Percentiles rank a stretch among this genome's conserved stretches.
Conservation (phyloP, 257 asterid species). For the Fraxinus anomala region DNA sequence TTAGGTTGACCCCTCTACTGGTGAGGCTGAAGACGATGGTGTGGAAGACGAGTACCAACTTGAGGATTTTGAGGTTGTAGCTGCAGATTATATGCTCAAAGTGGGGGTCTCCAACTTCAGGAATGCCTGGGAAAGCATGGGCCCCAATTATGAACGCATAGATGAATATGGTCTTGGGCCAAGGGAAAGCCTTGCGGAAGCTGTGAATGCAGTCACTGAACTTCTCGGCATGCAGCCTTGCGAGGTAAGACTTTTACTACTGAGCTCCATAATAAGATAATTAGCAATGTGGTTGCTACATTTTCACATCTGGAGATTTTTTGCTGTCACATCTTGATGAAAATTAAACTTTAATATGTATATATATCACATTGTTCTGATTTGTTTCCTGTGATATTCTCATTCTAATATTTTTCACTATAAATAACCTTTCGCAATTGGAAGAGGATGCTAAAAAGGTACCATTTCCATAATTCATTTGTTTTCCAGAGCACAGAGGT, state of each 20-base stretch:
- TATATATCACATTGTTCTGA: neutral
- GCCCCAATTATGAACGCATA: conserved; percentile 64
- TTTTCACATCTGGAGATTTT: neutral
- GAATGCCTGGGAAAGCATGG: conserved; percentile 97
- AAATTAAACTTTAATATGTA: too few species aligned
- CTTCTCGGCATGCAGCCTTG: conserved; percentile 99
- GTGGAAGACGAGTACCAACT: conserved; percentile 98
- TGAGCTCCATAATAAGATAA: neutral
- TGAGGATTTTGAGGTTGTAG: conserved; percentile 89
- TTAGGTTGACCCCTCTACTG: conserved; percentile 91
- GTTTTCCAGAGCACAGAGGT: conserved; percentile 79
- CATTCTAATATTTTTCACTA: neutral
- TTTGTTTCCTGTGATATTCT: neutral
- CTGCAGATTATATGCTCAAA: conserved; percentile 90
- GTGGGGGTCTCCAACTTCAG: conserved; percentile 92
- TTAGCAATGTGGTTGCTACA: neutral
- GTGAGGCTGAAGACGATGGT: conserved; percentile 98
- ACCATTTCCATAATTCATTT: neutral
- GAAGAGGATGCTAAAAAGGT: neutral
- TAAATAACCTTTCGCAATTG: neutral
- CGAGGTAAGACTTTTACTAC: conserved; percentile 62
- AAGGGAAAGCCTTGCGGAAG: conserved; percentile 84
- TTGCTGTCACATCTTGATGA: neutral
- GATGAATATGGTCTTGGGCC: conserved; percentile 98
- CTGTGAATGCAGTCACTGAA: conserved; percentile 79